Evolutionary conservation across 2,329 filamentous ascomycete genomes (phyloP).

Genomic region (Colletotrichum lindemuthianum): DNA sequence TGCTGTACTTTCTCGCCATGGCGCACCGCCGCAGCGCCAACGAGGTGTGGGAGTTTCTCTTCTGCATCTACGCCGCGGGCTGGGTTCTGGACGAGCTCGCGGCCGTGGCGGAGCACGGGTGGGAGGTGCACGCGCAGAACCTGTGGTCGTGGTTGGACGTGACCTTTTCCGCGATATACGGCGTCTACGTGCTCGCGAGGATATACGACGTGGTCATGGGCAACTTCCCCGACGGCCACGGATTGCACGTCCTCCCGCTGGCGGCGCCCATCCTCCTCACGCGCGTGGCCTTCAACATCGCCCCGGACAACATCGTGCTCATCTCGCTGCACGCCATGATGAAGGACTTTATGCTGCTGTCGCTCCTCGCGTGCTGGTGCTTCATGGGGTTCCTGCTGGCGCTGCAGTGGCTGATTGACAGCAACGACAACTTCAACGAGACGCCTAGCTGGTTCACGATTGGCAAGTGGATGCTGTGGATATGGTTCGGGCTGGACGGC

Average conservation of each 20-base stretch:
- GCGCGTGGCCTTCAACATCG: slow-evolving; percentile 76
- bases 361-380: slow-evolving; percentile 64
- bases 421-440: slow-evolving; percentile 40
- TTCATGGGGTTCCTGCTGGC: slow-evolving; percentile 78
- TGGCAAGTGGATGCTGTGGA: slow-evolving; percentile 81
- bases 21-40: slow-evolving; percentile 60
- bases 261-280: slow-evolving; percentile 77
- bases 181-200: slow-evolving; percentile 68
- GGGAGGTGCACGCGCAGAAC: slow-evolving; percentile 78
- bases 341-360: slow-evolving; percentile 75
- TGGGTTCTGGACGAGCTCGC: slow-evolving; percentile 75
- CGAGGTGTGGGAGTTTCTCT: slow-evolving; percentile 66
- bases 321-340: slow-evolving; percentile 80
- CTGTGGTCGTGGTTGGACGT: slow-evolving; percentile 80
- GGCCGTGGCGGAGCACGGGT: slow-evolving; percentile 71
- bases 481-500: slow-evolving; percentile 81
- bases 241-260: slow-evolving; percentile 72
- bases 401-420: slow-evolving; percentile 69
- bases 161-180: slow-evolving; percentile 72
- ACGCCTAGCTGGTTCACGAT: slow-evolving; percentile 62
- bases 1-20: slow-evolving; percentile 73
- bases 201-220: slow-evolving; percentile 59
- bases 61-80: slow-evolving; percentile 71
- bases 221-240: slow-evolving; percentile 56
- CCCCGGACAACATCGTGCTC: slow-evolving; percentile 81